Base-by-base conservation (phyloP, 164 flowering plant species). In the Stephania cephalantha region DNA sequence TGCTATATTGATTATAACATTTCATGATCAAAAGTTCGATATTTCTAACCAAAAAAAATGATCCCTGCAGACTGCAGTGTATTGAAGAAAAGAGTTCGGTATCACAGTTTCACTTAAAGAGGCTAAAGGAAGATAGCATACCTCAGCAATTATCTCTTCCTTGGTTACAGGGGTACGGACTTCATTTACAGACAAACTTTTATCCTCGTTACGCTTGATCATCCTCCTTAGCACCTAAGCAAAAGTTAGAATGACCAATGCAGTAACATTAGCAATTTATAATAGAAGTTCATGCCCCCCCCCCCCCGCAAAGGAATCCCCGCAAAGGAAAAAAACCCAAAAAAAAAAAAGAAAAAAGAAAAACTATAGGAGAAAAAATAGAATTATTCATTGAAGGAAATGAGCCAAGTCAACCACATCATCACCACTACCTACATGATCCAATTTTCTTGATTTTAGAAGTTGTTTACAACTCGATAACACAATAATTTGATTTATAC, bases 101-200 rank as follows among this genome's bases (percentile, higher is more conserved):
- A 35, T 35, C 42, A 35, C 42, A 35, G 4, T 35, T 35, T 35
- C 25, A 35, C 42, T 2, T 4, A 35, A 2, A 35, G 42, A 35
- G 2, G 42, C 42, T 35, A 35, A 35, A 35, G 42, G 2, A 35
- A 35, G 42, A 35, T 35, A 72, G 22, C 79, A 79, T 84, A 96
- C 99, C 99, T 96, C 99, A 50, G 87, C 81, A 9, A 90, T 84
- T 74, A 96, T 75, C 78, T 92, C 98, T 22, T 96, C 98, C 77
- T 85, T 88, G 12, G 90, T 88, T 81, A 96, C 92, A 66, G 95
- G 91, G 10, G 81, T 46, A 50, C 87, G 90, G 83, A 96, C 66
- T 79, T 91, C 95, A 69, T 84, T 86, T 68, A 80, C 88, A 71
- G 74, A 29, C 18, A 61, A 76, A 64, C 29, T 64, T 53, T 78